Evolutionary conservation across 228 moss, liverwort and hornwort genomes (phyloP), one percentile per base, ranked within the genome.

Genomic region (Sphagnum magellanicum): DNA sequence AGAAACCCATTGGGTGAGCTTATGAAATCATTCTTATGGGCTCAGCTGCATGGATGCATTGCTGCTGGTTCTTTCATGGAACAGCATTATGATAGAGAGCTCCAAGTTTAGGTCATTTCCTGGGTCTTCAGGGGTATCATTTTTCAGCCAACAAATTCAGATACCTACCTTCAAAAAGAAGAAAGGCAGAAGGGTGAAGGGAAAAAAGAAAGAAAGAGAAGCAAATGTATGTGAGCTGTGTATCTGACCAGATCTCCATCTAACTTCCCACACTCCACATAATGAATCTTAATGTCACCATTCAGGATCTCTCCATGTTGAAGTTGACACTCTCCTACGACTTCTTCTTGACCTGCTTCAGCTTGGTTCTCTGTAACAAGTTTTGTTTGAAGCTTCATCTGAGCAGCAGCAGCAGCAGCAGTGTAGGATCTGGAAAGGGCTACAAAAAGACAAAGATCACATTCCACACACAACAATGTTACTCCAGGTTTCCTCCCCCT

Each of bases 221-320:
- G 51, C 50, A 32, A 5, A 32, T 65, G 46, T 47, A 16, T 47
- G 32, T 50, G 14, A 15, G 32, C 32, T 32, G 32, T 32, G 32
- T 3, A 32, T 66, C 71, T 58, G 74, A 90, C 92, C 92, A 90
- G 58, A 63, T 90, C 83, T 63, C 90, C 88, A 60, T 70, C 61
- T 70, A 71, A 77, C 70, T 90, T 81, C 63, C 92, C 92, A 72
- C 84, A 78, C 73, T 92, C 90, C 68, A 90, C 88, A 64, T 79
- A 84, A 69, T 92, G 92, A 65, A 92, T 76, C 70, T 69, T 88
- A 52, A 88, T 73, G 69, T 74, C 88, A 14, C 68, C 73, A 49
- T 83, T 78, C 59, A 65, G 74, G 50, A 90, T 32, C 67, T 84
- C 84, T 4, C 84, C 86, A 80, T 92, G 92, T 63, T 65, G 71